Base-by-base conservation (phyloP, 129 eudicot genomes). In the Flaveria bidentis region DNA sequence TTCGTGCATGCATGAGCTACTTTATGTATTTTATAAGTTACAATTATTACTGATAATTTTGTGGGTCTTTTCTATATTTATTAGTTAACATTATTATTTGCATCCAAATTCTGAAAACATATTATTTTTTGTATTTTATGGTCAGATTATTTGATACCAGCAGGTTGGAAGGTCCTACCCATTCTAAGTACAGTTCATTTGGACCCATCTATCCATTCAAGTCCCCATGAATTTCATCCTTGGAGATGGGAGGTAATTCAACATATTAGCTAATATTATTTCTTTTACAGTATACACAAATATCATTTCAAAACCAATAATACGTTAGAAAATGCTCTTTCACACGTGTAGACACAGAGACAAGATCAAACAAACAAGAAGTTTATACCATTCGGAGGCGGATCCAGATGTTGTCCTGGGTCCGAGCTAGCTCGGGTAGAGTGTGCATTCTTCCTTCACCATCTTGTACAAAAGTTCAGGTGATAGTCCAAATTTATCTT, bases 91-190 rank as follows among this genome's bases (percentile, higher is more conserved):
- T 18, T 44, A n/a, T 77, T 52, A 42, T 66, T n/a, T 62, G 75
- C 50, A 25, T 74, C 45, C 20, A 51, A 2, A 78, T 72, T 71
- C 67, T 71, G 67, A 79, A 73, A 52, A 8, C 23, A 65, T 11
- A 63, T 46, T 56, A 28, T 14, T 57, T 74, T 67, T 67, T 60
- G 75, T 77, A 76, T 69, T 51, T 67, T 77, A 55, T 66, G 46
- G 44, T 30, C 86, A 88, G 95, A 77, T 83, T 88, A 88, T 83
- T 69, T 91, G 71, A 91, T 91, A 80, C 97, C 97, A 71, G 78
- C 88, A 6, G 97, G 97, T 30, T 91, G 97, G 97, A 87, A 88
- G 89, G 97, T 91, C 90, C 95, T 91, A 84, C 97, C 97, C 51
- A 83, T 91, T 76, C 78, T 91, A 74, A 86, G 89, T 79, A 89